These are phyloP conservation scores for Fusarium sp. DNA, from an alignment of 2,329 filamentous ascomycete genomes.

Conservation along the genomic window DNA sequence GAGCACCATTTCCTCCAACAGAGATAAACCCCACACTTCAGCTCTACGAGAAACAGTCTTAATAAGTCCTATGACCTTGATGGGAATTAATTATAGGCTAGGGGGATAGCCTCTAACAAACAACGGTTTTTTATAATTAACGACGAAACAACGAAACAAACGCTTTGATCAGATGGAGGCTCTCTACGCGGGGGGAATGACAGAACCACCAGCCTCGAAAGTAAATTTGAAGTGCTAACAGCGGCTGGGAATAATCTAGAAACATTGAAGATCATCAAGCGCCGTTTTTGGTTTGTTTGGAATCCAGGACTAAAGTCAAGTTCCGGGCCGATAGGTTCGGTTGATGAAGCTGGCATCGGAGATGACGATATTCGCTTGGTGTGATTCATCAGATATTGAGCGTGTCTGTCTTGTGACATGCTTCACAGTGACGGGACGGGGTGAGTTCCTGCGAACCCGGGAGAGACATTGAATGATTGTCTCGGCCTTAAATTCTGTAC, in stretches of 20 bases:
- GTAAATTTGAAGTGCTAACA: neutral
- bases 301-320: neutral
- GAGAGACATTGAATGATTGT: neutral
- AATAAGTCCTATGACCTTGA: neutral
- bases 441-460: neutral
- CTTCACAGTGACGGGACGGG: neutral
- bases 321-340: neutral
- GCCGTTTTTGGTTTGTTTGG: neutral
- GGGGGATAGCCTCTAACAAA: neutral
- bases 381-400: neutral
- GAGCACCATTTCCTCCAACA: neutral
- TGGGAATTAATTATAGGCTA: neutral
- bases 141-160: constrained; percentile 23
- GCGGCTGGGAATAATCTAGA: neutral
- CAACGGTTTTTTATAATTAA: neutral
- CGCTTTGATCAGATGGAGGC: constrained; percentile 21
- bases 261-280: neutral
- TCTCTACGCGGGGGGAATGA: neutral
- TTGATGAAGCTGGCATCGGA: constrained; percentile 6
- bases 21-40: neutral
- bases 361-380: neutral
- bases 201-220: constrained; percentile 1
- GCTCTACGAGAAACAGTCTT: neutral
- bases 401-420: neutral
- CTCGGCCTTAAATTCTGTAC: neutral